phyloP scores from a whole-genome alignment of 176 grass and related monocot species.

The Hsuehochloa calcarea region DNA sequence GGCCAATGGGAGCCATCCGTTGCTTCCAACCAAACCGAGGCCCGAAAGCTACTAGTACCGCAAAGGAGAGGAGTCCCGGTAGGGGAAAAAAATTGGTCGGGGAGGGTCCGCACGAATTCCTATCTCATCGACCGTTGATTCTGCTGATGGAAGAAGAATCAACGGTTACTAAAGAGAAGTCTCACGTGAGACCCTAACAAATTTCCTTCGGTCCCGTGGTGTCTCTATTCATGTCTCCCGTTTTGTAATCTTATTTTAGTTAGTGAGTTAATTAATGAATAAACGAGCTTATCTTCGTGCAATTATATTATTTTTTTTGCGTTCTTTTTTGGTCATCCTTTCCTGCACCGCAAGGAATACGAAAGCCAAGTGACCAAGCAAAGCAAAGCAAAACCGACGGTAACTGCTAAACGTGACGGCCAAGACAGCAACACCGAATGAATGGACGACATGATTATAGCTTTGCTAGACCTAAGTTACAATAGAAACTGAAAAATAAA shows the following conservation, averaged over 20 bases:
- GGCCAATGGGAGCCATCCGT: conserved; percentile 19
- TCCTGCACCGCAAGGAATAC: conserved; percentile 24
- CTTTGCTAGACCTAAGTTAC: not conserved
- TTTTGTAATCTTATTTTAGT: not conserved
- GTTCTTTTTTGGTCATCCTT: not conserved
- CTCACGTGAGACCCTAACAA: too few species aligned
- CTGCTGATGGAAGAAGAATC: too few species aligned
- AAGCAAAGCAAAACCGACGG: conserved; percentile 27
- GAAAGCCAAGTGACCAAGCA: conserved; percentile 30
- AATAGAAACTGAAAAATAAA: not conserved
- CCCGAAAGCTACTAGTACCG: conserved; percentile 13
- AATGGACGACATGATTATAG: not conserved
- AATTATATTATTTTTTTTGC: not conserved
- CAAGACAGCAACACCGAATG: conserved; percentile 3
- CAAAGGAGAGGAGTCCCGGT: not conserved
- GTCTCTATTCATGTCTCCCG: not conserved
- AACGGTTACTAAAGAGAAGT: too few species aligned
- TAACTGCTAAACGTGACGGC: conserved; percentile 22
- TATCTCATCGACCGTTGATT: too few species aligned
- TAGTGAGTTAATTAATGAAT: not conserved
- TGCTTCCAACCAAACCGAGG: conserved; percentile 12
- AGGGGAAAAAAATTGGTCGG: too few species aligned
- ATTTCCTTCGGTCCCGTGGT: not conserved
- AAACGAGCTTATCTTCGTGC: not conserved
- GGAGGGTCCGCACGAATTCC: too few species aligned